phyloP scores from a whole-genome alignment of 2,329 filamentous ascomycete species.

The Myriosclerotinia duriaeana region DNA sequence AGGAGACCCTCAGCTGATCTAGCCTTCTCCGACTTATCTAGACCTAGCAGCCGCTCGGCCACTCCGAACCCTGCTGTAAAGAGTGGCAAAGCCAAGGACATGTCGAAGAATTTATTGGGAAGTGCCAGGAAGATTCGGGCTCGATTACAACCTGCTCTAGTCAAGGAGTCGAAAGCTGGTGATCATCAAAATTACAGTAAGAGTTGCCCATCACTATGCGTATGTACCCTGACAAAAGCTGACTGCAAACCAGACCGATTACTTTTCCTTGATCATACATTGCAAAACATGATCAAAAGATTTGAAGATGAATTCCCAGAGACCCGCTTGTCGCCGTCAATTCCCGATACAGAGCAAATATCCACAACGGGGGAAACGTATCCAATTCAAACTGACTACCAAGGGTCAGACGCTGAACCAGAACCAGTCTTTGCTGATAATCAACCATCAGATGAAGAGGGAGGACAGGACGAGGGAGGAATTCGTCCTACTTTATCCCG shows the following conservation, averaged over 20 bases:
- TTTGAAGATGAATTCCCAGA: conserved; percentile 98
- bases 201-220: conserved; percentile 39
- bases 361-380: conserved; percentile 17
- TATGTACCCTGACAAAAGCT: conserved; percentile 7
- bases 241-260: conserved; percentile 58
- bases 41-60: conserved; percentile 48
- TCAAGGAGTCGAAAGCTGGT: conserved; percentile 67
- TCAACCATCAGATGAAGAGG: conserved; percentile 44
- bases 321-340: conserved; percentile 53
- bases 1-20: conserved; percentile 43
- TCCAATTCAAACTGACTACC: conserved; percentile 24
- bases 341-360: conserved; percentile 22
- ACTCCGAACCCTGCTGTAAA: conserved; percentile 45
- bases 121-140: conserved; percentile 86
- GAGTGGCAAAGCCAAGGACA: conserved; percentile 75
- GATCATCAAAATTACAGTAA: conserved; percentile 78
- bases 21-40: conserved; percentile 30
- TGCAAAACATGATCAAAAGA: conserved; percentile 87
- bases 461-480: conserved; percentile 42
- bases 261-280: conserved; percentile 81
- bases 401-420: conserved; percentile 33
- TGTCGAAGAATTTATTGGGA: conserved; percentile 85
- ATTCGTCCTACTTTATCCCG: conserved; percentile 50
- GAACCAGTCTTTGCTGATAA: conserved; percentile 34
- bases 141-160: conserved; percentile 78